A percentile compares a stretch with the other conserved stretches of the same genome.
Conservation (phyloP, 2,329 filamentous ascomycete species). For the Alternaria metachromatica region DNA sequence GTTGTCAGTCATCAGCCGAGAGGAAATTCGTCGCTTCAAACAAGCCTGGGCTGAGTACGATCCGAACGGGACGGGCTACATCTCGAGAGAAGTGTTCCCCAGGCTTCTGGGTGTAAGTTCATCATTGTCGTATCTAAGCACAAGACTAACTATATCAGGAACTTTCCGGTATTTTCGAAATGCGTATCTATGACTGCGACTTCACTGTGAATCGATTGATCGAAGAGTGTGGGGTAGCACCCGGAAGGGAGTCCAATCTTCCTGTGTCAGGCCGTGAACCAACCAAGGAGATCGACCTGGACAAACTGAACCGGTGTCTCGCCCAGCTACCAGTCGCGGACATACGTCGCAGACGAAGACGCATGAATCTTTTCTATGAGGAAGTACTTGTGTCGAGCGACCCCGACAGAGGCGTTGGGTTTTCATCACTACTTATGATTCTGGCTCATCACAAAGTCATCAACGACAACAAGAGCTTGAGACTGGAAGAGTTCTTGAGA, state of each 20-base stretch:
- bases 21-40: slow-evolving; percentile 96
- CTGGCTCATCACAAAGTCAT: slow-evolving; percentile 99
- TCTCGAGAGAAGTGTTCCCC: slow-evolving; percentile 87
- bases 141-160: slow-evolving; percentile 56
- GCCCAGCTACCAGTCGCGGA: slow-evolving; percentile 74
- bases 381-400: slow-evolving; percentile 95
- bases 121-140: background rate
- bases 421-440: slow-evolving; percentile 92
- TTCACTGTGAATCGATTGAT: slow-evolving; percentile 86
- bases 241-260: slow-evolving; percentile 57
- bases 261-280: slow-evolving; percentile 52
- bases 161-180: slow-evolving; percentile 93
- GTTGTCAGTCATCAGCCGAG: slow-evolving; percentile 86
- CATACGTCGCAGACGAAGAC: slow-evolving; percentile 75
- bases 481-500: slow-evolving; percentile 91
- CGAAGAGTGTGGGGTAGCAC: slow-evolving; percentile 75
- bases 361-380: slow-evolving; percentile 95
- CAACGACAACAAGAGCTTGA: slow-evolving; percentile 93
- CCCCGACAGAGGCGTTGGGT: slow-evolving; percentile 85
- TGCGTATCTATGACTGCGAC: slow-evolving; percentile 92
- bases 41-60: slow-evolving; percentile 98
- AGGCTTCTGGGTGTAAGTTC: slow-evolving; percentile 75
- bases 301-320: slow-evolving; percentile 76
- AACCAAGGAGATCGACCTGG: slow-evolving; percentile 68
- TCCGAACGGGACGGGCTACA: slow-evolving; percentile 88